Evolutionary conservation across 306 rosid species (phyloP), one percentile per base, ranked within the genome.

Genomic region (Castanea crenata): DNA sequence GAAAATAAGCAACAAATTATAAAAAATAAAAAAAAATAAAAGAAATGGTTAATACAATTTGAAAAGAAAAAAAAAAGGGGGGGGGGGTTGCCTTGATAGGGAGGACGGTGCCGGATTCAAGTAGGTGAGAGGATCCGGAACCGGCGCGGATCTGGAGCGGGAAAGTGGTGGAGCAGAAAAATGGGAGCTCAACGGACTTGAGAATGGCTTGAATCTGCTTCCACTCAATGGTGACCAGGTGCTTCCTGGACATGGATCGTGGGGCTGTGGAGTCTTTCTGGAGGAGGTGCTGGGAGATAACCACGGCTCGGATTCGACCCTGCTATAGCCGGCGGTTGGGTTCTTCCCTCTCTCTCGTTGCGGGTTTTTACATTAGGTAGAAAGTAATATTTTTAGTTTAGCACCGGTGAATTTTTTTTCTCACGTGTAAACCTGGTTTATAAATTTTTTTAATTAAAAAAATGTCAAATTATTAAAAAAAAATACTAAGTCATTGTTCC

Each of bases 131-230:
- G 4, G 99, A 94, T 12, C 99, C 99, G 31, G 97, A 85, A 5
- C 99, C 99, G 19, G 99, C 97, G 32, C 97, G 97, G 78, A 94
- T 91, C 93, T 94, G 97, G 32, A 94, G 92, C 14, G 92, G 88
- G 38, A 94, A 92, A 73, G 90, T 84, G 5, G 97, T 94, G 68
- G 97, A 88, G 84, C 92, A 90, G 70, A 94, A 91, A 78, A 83
- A 91, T 0, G 95, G 95, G 18, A 77, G 89, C 61, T 87, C 76
- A 0, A 87, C 78, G 49, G 92, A 84, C 3, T 88, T 79, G 69
- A 94, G 87, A 29, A 94, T 87, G 76, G 94, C 81, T 76, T 91
- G 89, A 81, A 94, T 91, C 89, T 94, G 97, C 88, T 90, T 91
- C 81, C 68, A 77, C 88, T 94, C 98, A 2, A 92, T 85, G 49